Evolutionary conservation across 2,329 filamentous ascomycete genomes (phyloP), one percentile per base, ranked within the genome.

Genomic region (Epichloe sp.): DNA sequence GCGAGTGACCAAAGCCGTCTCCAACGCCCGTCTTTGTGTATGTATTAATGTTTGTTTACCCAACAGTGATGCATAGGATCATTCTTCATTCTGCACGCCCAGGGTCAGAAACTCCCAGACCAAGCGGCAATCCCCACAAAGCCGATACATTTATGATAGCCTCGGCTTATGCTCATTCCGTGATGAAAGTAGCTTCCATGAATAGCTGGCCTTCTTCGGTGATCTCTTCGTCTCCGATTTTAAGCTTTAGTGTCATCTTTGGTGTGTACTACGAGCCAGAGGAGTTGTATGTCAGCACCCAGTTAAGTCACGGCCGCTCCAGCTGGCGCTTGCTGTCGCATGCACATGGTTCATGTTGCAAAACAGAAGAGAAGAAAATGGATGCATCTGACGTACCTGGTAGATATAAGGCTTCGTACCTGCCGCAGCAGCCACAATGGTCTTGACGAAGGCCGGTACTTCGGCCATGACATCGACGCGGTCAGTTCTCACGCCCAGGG

Each of bases 391-490:
- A 66, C 76, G 58, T 68, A 90, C 88, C 77, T 95, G 93, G 71
- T 96, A 98, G 61, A 98, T 97, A 68, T 96, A 98, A 5, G 93
- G 93, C 74, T 89, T 93, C 31, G 93, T 95, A 55, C 93, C 93
- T 3, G 85, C 88, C 12, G 91, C 88, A 57, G 80, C 84, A 43
- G 87, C 87, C 26, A 95, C 89, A 64, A 98, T 88, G 60, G 83
- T 83, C 79, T 98, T 98, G 67, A 98, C 84, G 62, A 98, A 95
- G 34, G 85, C 88, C 3, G 93, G 93, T 37, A 98, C 86, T 69
- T 98, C 90, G 23, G 86, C 88, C 88, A 98, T 94, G 61, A 98
- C 85, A 69, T 98, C 93, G 57, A 98, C 82, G 40, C 65, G 62
- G 68, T 98, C 93, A 35, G 84, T 71, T 47, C 82, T 80, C 48